phyloP scores from a whole-genome alignment of 169 alveolate genomes.

The Cryptosporidium muris region DNA sequence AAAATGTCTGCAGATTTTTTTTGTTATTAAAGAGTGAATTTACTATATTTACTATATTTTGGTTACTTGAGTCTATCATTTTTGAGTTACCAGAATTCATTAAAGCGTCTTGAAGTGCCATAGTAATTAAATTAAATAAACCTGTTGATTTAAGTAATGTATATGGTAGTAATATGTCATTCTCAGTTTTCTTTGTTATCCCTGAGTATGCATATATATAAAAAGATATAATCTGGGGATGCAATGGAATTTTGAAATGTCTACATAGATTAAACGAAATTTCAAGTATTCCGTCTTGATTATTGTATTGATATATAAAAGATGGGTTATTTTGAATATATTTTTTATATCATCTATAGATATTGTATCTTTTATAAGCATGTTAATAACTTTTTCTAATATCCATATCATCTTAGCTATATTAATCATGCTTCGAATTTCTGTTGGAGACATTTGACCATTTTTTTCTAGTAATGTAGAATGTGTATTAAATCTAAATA shows the following conservation, averaged over 20 bases:
- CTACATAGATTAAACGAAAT: neutral
- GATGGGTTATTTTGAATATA: no score
- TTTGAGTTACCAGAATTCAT: neutral
- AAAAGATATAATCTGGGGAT: slow-evolving; percentile 30
- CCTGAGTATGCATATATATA: slow-evolving; percentile 2
- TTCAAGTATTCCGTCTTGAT: slow-evolving; percentile 18
- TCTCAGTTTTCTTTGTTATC: no score
- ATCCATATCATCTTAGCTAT: no score
- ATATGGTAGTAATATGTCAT: slow-evolving; percentile 1
- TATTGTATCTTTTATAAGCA: no score
- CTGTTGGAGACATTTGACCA: no score
- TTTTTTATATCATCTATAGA: no score
- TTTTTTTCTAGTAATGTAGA: no score
- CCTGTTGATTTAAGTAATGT: slow-evolving; percentile 1
- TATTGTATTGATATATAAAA: neutral
- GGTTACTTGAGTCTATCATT: neutral
- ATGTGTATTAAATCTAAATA: no score
- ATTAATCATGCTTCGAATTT: no score
- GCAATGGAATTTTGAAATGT: slow-evolving; percentile 28
- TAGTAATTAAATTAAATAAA: slow-evolving; percentile 18
- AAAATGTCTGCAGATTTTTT: neutral
- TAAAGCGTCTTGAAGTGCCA: neutral
- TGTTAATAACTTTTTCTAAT: no score
- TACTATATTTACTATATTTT: neutral
- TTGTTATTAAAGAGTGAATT: slow-evolving; percentile 2